phyloP scores from a whole-genome alignment of 768 basidiomycete genomes.

The Rhizopogon roseolus region DNA sequence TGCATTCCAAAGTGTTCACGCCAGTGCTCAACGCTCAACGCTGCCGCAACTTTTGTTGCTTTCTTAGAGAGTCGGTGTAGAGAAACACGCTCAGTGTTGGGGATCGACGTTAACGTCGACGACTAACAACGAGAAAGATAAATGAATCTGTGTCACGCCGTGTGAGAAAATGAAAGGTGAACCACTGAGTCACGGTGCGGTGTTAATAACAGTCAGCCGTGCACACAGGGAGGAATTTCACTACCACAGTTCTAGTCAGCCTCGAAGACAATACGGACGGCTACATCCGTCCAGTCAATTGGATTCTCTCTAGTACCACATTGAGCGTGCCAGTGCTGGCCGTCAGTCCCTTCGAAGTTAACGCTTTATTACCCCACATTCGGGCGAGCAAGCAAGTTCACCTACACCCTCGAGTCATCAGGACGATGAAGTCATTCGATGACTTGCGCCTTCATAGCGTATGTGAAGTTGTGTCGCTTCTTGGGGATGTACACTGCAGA shows the following conservation, averaged over 20 bases:
- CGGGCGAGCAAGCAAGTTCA: slow-evolving; percentile 23
- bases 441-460: slow-evolving; percentile 29
- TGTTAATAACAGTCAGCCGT: too few relatives aligned
- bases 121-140: too few relatives aligned
- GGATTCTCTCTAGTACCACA: slow-evolving; percentile 6
- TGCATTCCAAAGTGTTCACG: slow-evolving; percentile 12
- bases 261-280: neutral
- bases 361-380: slow-evolving; percentile 31
- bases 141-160: too few relatives aligned
- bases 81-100: too few relatives aligned
- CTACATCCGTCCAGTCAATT: slow-evolving; percentile 9
- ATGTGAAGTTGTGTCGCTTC: slow-evolving; percentile 12
- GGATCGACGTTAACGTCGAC: too few relatives aligned
- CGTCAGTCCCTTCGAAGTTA: slow-evolving; percentile 36
- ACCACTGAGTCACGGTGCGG: too few relatives aligned
- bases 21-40: slow-evolving; percentile 10
- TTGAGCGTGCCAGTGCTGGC: slow-evolving; percentile 15
- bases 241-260: neutral
- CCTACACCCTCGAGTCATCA: slow-evolving; percentile 34
- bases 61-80: slow-evolving; percentile 12
- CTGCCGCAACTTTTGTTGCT: slow-evolving; percentile 6
- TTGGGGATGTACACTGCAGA: slow-evolving; percentile 10
- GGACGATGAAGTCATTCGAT: slow-evolving; percentile 30
- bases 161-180: too few relatives aligned
- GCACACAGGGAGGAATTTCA: slow-evolving; percentile 5